Evolutionary conservation across 495 filamentous ascomycete genomes (phyloP), one percentile per base, ranked within the genome.

Genomic region (Penicillium lagena): DNA sequence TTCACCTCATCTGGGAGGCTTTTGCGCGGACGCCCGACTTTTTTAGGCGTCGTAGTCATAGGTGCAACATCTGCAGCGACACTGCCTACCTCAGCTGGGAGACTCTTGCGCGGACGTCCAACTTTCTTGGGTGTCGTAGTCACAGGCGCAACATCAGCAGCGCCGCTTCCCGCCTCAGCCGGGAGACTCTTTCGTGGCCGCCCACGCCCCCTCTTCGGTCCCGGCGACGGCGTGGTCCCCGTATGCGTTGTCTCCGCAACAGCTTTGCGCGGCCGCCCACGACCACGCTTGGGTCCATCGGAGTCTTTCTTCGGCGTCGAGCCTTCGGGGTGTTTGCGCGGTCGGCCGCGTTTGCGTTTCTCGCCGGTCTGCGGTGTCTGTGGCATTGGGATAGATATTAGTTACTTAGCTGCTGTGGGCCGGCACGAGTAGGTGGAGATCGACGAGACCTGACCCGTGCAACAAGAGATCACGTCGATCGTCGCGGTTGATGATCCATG

Each of bases 281-380:
- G 68, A 12, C 66, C 68, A 40, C 68, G 59, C 42, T 68, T 70
- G 15, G 67, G 60, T 9, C 57, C 59, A 34, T 54, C 48, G 11
- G 54, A 43, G 27, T 38, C 36, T 7, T 56, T 49, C 40, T 63
- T 56, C 4, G 61, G 58, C 4, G 32, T 43, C 9, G 42, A 27
- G 1, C 49, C 55, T 28, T 54, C 55, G 12, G 65, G 62, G 40
- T 58, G 55, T 44, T 68, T 68, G 39, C 67, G 59, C 13, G 67
- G 67, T 22, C 67, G 67, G 35, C 67, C 67, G 38, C 67, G 62
- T 37, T 59, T 60, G 43, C 62, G 54, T 42, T 67, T 70, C 37
- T 68, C 67, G 22, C 50, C 54, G 4, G 61, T 59, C 39, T 58
- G 50, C n/a, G 60, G 62, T 9, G 49, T 54, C 31, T 33, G 44